phyloP scores from a whole-genome alignment of 306 rosid species.

The Vigna angularis region DNA sequence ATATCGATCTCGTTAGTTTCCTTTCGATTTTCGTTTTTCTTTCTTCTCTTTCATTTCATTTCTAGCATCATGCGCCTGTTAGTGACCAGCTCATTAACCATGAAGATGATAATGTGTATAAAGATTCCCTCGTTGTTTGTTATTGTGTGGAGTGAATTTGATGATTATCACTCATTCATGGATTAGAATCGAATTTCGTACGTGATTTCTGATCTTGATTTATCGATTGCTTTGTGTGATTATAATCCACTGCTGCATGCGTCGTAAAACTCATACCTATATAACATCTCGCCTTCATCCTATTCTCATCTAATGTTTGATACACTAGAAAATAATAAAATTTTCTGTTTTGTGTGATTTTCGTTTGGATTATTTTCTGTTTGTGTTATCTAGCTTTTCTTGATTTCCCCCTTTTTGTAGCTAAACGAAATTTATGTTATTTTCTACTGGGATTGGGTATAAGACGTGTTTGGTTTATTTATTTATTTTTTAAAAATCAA shows the following conservation, averaged over 20 bases:
- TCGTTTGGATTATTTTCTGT: neutral
- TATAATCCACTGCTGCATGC: neutral
- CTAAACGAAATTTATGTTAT: neutral
- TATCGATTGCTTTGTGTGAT: neutral
- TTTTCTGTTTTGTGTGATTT: neutral
- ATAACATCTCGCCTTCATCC: too few species aligned
- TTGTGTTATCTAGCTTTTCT: neutral
- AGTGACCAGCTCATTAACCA: neutral
- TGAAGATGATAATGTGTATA: neutral
- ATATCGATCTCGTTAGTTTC: constrained; percentile 64
- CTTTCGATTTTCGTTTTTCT: neutral
- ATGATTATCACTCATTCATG: neutral
- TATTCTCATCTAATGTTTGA: neutral
- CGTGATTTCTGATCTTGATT: neutral
- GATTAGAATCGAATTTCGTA: neutral
- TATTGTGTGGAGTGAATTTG: neutral
- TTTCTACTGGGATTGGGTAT: neutral
- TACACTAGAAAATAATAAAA: neutral
- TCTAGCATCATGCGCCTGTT: neutral
- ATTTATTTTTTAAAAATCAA: too few species aligned
- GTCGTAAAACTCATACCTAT: neutral
- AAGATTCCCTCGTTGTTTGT: neutral
- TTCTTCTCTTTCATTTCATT: neutral
- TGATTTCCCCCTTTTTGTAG: neutral
- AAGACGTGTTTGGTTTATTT: neutral